Base-by-base conservation (phyloP, 1,284 basidiomycete species). In the Cerioporus squamosus region DNA sequence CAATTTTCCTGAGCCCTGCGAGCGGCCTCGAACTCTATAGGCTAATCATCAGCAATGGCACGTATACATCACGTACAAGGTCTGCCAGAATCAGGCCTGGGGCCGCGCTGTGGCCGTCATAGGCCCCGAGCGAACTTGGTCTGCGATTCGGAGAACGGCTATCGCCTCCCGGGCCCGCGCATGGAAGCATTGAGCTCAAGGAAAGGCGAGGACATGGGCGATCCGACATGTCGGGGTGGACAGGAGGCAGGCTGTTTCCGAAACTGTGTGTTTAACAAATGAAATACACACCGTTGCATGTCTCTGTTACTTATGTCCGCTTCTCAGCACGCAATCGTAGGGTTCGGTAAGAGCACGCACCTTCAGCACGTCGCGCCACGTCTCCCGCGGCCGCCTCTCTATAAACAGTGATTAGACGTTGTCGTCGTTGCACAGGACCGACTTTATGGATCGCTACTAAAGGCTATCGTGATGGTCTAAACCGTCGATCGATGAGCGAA, bases 31-130 rank as follows among this genome's bases (percentile, higher is more conserved):
- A 57, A 59, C 51, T 48, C 33, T 57, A 54, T 59, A 61, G 51
- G 56, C 51, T 63, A 59, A 51, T 54, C 31, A 45, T 14, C 23
- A 24, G 44, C 20, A 26, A 17, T n/a, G 36, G 51, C 40, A 61
- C 61, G 58, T 63, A 53, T 43, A 50, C 55, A 63, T 60, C 58
- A 63, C 61, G 58, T 63, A 63, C 58, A 52, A 9, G 18, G 33
- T 22, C 18, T 40, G 22, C n/a, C 45, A 39, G 20, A n/a, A 29
- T 39, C 44, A 42, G 33, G 36, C 23, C 36, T 14, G 17, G n/a
- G 9, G 40, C 40, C 40, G 40, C n/a, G 40, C 20, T 42, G 40
- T 18, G 40, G n/a, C 40, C 40, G 33, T 36, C 3, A 36, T 14
- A 36, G 33, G 33, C 12, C 26, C 36, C 36, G 36, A 49, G 14